phyloP scores from a whole-genome alignment of 331 rosid genomes.

The Cucumis variabilis region DNA sequence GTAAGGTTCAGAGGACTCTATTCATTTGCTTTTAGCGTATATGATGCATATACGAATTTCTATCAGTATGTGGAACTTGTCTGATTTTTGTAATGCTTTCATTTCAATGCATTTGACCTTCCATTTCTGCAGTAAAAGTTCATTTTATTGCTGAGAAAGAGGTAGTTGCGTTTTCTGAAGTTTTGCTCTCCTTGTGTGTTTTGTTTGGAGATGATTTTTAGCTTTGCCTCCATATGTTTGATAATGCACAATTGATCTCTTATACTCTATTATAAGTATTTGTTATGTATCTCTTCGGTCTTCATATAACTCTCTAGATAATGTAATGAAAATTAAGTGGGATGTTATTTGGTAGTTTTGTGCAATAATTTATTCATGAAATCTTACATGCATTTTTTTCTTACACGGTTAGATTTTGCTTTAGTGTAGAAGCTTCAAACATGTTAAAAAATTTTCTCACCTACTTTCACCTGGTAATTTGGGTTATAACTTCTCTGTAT shows the following conservation, averaged over 20 bases:
- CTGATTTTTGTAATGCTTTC: not conserved
- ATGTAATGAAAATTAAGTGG: not conserved
- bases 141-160: slow-evolving; percentile 48
- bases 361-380: not conserved
- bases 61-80: no score
- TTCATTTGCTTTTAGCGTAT: not conserved
- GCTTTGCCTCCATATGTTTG: not conserved
- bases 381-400: slow-evolving; percentile 13
- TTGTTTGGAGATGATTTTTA: not conserved
- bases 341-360: slow-evolving; percentile 27
- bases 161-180: slow-evolving; percentile 41
- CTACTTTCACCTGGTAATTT: slow-evolving; percentile 50
- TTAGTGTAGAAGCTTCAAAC: slow-evolving; percentile 47
- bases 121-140: slow-evolving; percentile 45
- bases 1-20: slow-evolving; percentile 30
- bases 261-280: not conserved
- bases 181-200: not conserved
- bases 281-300: not conserved
- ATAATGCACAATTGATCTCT: not conserved
- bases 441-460: slow-evolving; percentile 48
- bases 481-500: not conserved
- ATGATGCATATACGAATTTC: no score
- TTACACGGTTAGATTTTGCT: slow-evolving; percentile 47
- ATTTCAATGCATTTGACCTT: slow-evolving; percentile 48
- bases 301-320: not conserved